Conservation (phyloP, 2,329 filamentous ascomycete genomes). For the Alternaria tenuissima region DNA sequence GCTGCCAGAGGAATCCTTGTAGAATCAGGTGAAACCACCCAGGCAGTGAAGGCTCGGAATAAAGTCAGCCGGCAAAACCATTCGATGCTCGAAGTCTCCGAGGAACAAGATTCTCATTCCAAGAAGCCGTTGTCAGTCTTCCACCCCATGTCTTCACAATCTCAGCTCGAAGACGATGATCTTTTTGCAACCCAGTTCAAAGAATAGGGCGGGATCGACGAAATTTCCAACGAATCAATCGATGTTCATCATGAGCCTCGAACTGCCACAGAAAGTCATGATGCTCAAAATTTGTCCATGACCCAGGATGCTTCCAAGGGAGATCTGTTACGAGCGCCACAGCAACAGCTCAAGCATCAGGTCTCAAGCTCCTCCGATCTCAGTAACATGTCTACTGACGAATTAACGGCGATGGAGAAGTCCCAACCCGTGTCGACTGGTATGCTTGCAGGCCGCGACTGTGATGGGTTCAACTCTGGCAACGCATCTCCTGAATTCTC, state of each 20-base stretch:
- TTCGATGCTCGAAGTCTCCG: conserved; percentile 11
- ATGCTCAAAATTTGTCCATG: background rate
- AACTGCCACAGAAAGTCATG: conserved; percentile 20
- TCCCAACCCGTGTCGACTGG: background rate
- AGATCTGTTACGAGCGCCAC: background rate
- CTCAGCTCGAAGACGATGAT: background rate
- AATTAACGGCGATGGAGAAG: conserved; percentile 12
- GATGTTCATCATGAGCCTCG: conserved; percentile 13
- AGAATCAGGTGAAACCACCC: conserved; percentile 4
- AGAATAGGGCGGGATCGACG: conserved; percentile 8
- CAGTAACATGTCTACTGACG: conserved; percentile 22
- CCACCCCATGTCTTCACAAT: background rate
- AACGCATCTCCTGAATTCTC: background rate
- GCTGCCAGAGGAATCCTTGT: background rate
- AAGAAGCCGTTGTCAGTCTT: background rate
- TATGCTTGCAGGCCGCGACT: background rate
- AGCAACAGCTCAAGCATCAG: background rate
- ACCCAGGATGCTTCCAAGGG: conserved; percentile 1
- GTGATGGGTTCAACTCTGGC: background rate
- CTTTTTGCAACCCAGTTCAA: conserved; percentile 9
- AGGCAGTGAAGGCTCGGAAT: conserved; percentile 21
- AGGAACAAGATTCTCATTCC: background rate
- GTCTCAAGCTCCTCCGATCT: conserved; percentile 12
- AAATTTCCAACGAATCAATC: conserved; percentile 10
- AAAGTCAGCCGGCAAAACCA: conserved; percentile 31